Conservation (phyloP, 2,329 filamentous ascomycete species). For the Aureobasidium pullulans region DNA sequence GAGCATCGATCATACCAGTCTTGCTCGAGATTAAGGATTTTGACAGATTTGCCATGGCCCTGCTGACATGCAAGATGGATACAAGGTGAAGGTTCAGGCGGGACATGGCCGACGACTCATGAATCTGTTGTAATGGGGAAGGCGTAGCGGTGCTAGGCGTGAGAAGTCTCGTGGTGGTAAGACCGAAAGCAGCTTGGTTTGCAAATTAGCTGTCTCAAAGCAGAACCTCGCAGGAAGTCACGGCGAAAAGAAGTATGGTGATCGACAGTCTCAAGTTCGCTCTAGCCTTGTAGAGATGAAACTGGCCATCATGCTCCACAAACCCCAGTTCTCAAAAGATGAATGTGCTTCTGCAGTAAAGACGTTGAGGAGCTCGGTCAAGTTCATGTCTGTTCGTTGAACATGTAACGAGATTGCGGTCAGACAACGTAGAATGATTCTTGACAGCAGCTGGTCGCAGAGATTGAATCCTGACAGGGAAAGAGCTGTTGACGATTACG, state of each 20-base stretch:
- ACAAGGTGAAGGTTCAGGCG: background rate
- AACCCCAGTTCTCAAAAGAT: background rate
- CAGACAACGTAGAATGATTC: background rate
- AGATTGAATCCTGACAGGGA: background rate
- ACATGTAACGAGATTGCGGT: background rate
- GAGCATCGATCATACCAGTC: slow-evolving; percentile 4
- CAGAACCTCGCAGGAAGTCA: background rate
- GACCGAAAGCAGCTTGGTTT: background rate
- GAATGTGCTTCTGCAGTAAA: background rate
- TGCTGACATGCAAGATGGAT: background rate
- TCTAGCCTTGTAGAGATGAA: slow-evolving; percentile 8
- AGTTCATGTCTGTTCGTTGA: background rate
- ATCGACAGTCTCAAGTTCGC: slow-evolving; percentile 3
- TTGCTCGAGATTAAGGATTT: background rate
- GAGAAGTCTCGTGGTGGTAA: background rate
- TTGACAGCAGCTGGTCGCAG: background rate
- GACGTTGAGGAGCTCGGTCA: background rate
- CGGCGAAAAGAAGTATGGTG: background rate
- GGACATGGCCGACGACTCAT: background rate
- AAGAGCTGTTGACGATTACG: background rate
- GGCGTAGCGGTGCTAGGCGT: background rate
- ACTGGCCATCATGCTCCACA: background rate
- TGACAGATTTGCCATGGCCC: background rate
- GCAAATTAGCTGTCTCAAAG: slow-evolving; percentile 7
- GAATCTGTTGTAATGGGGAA: background rate